These are phyloP conservation scores for Peniophora sp. DNA, from an alignment of 1,284 basidiomycete genomes.

Conservation along the genomic window DNA sequence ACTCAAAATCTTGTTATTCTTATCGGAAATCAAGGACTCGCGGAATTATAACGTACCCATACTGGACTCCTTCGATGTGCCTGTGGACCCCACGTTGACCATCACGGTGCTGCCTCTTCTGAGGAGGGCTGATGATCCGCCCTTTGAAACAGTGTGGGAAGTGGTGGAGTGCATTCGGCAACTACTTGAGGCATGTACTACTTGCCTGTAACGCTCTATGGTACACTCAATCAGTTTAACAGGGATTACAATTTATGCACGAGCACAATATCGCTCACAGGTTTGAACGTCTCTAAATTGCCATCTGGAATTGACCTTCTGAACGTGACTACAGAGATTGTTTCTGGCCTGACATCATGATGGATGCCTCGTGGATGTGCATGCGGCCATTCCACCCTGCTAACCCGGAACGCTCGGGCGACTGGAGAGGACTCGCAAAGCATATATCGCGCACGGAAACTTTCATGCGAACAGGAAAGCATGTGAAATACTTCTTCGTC, in stretches of 20 bases:
- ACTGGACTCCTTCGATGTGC: conserved; percentile 12
- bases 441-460: conserved; percentile 17
- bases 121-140: conserved; percentile 13
- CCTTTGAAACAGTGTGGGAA: conserved; percentile 17
- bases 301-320: neutral
- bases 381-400: conserved; percentile 17
- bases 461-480: conserved; percentile 1
- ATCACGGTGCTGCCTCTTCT: conserved; percentile 19
- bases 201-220: neutral
- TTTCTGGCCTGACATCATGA: conserved; percentile 23
- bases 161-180: conserved; percentile 18
- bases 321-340: neutral
- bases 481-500: conserved; percentile 21
- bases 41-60: conserved; percentile 18
- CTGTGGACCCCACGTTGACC: conserved; percentile 1
- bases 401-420: conserved; percentile 1
- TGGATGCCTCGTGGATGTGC: conserved; percentile 22
- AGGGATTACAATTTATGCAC: conserved; percentile 34
- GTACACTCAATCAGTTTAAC: neutral
- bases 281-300: conserved; percentile 12
- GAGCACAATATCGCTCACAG: conserved; percentile 28
- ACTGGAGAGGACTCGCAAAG: conserved; percentile 13
- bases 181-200: conserved; percentile 24
- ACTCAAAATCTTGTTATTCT: conserved; percentile 8
- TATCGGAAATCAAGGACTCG: conserved; percentile 10